Percentiles rank a stretch among this genome's conserved stretches.
Conservation (phyloP, 2,329 filamentous ascomycete species). For the Volutella citrinella region DNA sequence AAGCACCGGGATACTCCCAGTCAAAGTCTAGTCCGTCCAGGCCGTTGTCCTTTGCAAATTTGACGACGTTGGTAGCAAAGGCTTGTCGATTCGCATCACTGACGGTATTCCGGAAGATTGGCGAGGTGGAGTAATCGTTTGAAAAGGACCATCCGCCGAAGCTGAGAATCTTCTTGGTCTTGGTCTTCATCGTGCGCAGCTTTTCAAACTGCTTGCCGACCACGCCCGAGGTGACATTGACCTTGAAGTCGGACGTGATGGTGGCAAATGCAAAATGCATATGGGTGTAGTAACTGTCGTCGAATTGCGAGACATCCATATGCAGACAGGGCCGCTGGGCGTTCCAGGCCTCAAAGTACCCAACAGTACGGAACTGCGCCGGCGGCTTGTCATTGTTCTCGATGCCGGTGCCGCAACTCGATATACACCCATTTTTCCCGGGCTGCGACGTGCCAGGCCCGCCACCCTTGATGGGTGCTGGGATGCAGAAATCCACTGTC, state of each 20-base stretch:
- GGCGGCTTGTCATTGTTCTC: slow-evolving; percentile 25
- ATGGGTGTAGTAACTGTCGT: slow-evolving; percentile 27
- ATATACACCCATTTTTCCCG: slow-evolving; percentile 26
- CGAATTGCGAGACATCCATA: slow-evolving; percentile 25
- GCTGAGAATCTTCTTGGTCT: slow-evolving; percentile 32
- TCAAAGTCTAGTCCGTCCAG: slow-evolving; percentile 45
- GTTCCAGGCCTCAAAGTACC: slow-evolving; percentile 34
- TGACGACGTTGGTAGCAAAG: slow-evolving; percentile 34
- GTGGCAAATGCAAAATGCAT: slow-evolving; percentile 33
- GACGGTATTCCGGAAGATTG: slow-evolving; percentile 27
- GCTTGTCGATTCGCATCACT: slow-evolving; percentile 33
- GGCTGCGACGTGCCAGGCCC: slow-evolving; percentile 24
- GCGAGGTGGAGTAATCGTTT: slow-evolving; percentile 20
- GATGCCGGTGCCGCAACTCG: slow-evolving; percentile 32
- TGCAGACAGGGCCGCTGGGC: slow-evolving; percentile 24
- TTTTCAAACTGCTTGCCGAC: slow-evolving; percentile 31
- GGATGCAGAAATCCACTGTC: slow-evolving; percentile 40
- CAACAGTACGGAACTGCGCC: slow-evolving; percentile 24
- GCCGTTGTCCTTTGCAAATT: slow-evolving; percentile 36
- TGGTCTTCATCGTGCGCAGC: slow-evolving; percentile 25
- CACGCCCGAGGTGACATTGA: slow-evolving; percentile 17
- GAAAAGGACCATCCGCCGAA: slow-evolving; percentile 35
- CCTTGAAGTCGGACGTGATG: slow-evolving; percentile 15
- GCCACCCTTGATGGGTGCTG: slow-evolving; percentile 24
- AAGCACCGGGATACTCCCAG: slow-evolving; percentile 43